A percentile compares a stretch with the other conserved stretches of the same genome.
Conservation (phyloP, 2,329 filamentous ascomycete species). For the Alternaria sp. region DNA sequence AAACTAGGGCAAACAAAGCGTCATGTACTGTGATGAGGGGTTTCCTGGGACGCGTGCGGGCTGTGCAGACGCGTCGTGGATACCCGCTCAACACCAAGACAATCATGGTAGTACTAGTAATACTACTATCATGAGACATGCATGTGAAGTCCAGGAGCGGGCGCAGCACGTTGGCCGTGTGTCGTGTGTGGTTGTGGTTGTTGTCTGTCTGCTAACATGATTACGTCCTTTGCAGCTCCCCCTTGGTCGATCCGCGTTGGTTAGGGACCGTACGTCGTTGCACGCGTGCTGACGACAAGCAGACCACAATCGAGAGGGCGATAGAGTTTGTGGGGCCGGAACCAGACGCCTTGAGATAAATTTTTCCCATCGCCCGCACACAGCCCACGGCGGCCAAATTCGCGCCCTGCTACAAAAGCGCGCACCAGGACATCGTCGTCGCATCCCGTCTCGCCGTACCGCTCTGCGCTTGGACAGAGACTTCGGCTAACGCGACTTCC, state of each 20-base stretch:
- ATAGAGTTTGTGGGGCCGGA: slow-evolving; percentile 6
- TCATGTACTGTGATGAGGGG: slow-evolving; percentile 9
- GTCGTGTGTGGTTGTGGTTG: slow-evolving; percentile 15
- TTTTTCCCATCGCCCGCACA: background rate
- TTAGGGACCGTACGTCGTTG: background rate
- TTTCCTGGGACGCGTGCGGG: slow-evolving; percentile 14
- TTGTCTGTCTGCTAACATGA: slow-evolving; percentile 4
- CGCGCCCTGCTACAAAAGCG: background rate
- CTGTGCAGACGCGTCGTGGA: slow-evolving; percentile 9
- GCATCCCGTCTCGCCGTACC: background rate
- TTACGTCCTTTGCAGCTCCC: background rate
- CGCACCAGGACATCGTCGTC: background rate
- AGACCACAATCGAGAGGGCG: slow-evolving; percentile 8
- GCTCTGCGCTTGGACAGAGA: background rate
- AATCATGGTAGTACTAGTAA: slow-evolving; percentile 11
- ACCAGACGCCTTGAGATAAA: slow-evolving; percentile 13
- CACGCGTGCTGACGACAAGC: slow-evolving; percentile 20
- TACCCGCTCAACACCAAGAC: slow-evolving; percentile 17
- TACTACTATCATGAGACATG: slow-evolving; percentile 10
- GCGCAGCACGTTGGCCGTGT: slow-evolving; percentile 23
- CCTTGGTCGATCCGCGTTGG: background rate
- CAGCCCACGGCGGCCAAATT: background rate
- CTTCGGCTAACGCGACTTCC: slow-evolving; percentile 2
- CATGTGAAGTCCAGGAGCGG: slow-evolving; percentile 15
- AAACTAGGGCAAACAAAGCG: slow-evolving; percentile 6